Conservation (phyloP, 1,284 basidiomycete species). For the Pholiota adiposa region DNA sequence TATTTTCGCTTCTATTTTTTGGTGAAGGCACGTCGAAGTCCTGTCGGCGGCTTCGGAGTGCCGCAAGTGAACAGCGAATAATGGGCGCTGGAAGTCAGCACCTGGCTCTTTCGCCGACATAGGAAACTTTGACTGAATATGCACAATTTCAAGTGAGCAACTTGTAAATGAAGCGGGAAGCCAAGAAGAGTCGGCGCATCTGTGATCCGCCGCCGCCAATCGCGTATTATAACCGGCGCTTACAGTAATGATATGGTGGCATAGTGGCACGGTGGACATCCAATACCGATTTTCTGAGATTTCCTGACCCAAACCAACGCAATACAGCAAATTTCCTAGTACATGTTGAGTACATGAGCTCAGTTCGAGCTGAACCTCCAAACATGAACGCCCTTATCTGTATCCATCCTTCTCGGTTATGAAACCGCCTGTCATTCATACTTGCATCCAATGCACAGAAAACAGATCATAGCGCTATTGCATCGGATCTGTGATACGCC, state of each 20-base stretch:
- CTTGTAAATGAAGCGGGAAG: not conserved
- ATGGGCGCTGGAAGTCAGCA: too few relatives aligned
- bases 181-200: not conserved
- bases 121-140: too few relatives aligned
- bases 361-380: not conserved
- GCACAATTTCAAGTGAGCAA: too few relatives aligned
- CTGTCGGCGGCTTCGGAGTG: too few relatives aligned
- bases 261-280: not conserved
- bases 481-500: not conserved
- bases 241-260: not conserved
- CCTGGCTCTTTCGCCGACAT: too few relatives aligned
- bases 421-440: not conserved
- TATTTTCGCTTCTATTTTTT: too few relatives aligned
- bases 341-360: not conserved
- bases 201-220: not conserved
- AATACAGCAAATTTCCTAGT: not conserved
- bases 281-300: too few relatives aligned
- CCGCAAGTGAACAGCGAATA: too few relatives aligned
- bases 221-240: not conserved
- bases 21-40: too few relatives aligned
- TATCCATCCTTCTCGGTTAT: not conserved
- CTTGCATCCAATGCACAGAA: not conserved
- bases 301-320: not conserved
- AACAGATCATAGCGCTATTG: not conserved
- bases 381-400: not conserved